Evolutionary conservation across 176 grass and related monocot genomes (phyloP).

Genomic region (Carex kokanica): DNA sequence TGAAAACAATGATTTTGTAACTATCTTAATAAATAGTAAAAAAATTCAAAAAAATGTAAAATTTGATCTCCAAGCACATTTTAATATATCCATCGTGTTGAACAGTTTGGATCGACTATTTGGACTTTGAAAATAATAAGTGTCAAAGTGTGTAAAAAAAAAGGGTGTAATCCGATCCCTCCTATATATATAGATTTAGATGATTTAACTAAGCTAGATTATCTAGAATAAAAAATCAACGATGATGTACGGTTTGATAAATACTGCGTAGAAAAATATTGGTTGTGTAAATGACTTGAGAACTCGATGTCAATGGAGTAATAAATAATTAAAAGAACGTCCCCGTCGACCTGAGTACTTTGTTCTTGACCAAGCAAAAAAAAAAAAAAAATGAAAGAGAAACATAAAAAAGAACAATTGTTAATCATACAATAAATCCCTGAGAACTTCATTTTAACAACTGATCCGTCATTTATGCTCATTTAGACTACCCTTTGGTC

Average conservation of each 20-base stretch:
- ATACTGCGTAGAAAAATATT: not conserved
- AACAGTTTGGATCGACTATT: no score
- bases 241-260: not conserved
- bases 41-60: no score
- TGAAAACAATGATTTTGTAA: no score
- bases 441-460: not conserved
- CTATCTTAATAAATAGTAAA: no score
- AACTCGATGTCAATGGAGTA: not conserved
- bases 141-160: no score
- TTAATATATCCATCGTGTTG: no score
- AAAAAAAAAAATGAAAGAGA: no score
- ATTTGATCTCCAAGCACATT: no score
- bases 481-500: not conserved
- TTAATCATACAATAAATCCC: no score
- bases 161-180: no score
- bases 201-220: not conserved
- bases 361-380: not conserved
- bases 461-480: not conserved
- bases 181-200: not conserved
- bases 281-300: constrained; percentile 5
- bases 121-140: no score
- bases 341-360: not conserved
- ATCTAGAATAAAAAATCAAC: not conserved
- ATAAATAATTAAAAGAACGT: not conserved
- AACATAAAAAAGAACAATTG: no score